Percentiles rank a stretch among this genome's conserved stretches.
phyloP scores from a whole-genome alignment of 331 rosid species.

The Acacia concinna region DNA sequence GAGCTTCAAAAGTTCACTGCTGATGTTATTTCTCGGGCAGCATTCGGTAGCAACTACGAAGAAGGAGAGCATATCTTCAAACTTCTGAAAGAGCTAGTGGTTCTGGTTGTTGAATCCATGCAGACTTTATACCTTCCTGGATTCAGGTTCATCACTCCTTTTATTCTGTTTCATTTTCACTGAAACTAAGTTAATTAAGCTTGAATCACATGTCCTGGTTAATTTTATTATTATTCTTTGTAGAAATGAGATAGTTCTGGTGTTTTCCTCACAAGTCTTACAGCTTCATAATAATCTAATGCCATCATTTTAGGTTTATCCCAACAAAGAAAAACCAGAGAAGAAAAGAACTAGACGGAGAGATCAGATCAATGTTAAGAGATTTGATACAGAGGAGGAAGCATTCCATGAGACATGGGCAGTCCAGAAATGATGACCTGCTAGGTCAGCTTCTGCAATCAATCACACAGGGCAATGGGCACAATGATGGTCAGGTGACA shows the following conservation, averaged over 20 bases:
- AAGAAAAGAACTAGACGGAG: conserved; percentile 46
- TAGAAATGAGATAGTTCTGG: not conserved
- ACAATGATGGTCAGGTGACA: conserved; percentile 33
- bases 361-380: conserved; percentile 40
- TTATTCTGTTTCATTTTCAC: not conserved
- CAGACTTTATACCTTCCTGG: conserved; percentile 47
- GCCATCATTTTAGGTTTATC: conserved; percentile 34
- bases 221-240: not conserved
- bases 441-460: conserved; percentile 47
- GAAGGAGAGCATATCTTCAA: conserved; percentile 51
- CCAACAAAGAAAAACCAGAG: conserved; percentile 50
- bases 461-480: conserved; percentile 24
- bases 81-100: conserved; percentile 46
- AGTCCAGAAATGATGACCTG: conserved; percentile 44
- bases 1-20: conserved; percentile 47
- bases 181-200: not conserved
- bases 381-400: conserved; percentile 40
- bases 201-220: too few species aligned
- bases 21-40: conserved; percentile 47
- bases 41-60: conserved; percentile 49
- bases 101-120: conserved; percentile 54
- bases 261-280: not conserved
- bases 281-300: not conserved
- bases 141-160: conserved; percentile 39
- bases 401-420: conserved; percentile 27